Evolutionary conservation across 768 basidiomycete species (phyloP), one percentile per base, ranked within the genome.

Genomic region (Rhodotorula diobovata): DNA sequence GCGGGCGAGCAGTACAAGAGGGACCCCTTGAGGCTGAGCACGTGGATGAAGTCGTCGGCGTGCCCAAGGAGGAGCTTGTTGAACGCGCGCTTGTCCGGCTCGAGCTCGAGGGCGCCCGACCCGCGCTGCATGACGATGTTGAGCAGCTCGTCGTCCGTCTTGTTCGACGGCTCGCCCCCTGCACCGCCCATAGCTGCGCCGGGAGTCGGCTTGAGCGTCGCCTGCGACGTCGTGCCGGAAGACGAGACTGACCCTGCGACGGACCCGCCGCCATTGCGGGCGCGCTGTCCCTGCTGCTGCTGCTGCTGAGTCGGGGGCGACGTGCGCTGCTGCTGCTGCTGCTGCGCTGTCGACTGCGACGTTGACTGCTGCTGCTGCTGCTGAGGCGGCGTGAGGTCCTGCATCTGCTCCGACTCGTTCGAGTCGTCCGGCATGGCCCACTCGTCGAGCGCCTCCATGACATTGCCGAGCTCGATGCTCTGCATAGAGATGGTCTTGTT

Each of bases 1-100:
- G 89, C 86, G 2, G 93, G 93, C 0, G 93, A 91, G 64, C 92
- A 90, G 79, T 96, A 99, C 58, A 95, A 86, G 80, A 98, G 92
- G 28, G 85, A 84, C 30, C 95, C 95, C 78, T 97, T 94, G 73
- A 96, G 86, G 2, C 90, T 93, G 50, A 99, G 84, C 57, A 97
- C 93, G 77, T 90, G 89, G 23, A 96, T 82, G 78, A 95, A 93
- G 79, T 97, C 95, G 66, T 74, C 72, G n/a, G 68, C 72, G 68
- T 82, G 77, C n/a, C 82, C 82, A 20, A 84, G 77, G 3, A 83
- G 76, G 71, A 81, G 77, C 72, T 79, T 81, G 66, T 81, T 73
- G 80, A 81, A 83, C 68, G 80, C 80, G 71, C 78, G 77, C 61
- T 78, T 77, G 9, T 80, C 80, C 25, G 77, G 76, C 16, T 77